Conservation (phyloP, 2,329 filamentous ascomycete genomes). For the Mycogone perniciosa region DNA sequence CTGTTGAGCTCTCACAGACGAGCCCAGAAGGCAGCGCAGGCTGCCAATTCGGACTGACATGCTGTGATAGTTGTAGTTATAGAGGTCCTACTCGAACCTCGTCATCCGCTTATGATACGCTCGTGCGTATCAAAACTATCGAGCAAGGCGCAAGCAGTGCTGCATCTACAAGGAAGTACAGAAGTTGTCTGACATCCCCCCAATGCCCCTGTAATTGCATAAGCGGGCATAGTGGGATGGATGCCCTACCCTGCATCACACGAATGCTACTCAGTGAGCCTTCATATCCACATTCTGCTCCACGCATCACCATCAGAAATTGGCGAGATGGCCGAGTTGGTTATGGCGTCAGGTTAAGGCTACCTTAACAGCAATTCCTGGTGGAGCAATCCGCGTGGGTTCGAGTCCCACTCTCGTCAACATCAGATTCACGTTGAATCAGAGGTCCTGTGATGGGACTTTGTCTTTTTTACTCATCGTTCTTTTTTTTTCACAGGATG, state of each 20-base stretch:
- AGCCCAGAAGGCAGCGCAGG: constrained; percentile 23
- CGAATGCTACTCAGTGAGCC: not conserved
- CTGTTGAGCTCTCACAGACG: constrained; percentile 20
- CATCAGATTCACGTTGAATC: not conserved
- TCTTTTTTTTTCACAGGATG: not conserved
- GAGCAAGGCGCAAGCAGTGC: not conserved
- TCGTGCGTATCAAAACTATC: not conserved
- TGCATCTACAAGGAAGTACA: not conserved
- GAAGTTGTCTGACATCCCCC: constrained; percentile 7
- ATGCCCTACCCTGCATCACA: not conserved
- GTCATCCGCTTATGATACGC: not conserved
- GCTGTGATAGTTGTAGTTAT: constrained; percentile 6
- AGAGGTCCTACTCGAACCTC: not conserved
- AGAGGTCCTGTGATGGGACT: not conserved
- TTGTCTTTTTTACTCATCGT: not conserved
- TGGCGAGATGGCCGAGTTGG: constrained; percentile 12
- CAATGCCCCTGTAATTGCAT: constrained; percentile 13
- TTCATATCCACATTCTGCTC: constrained; percentile 1
- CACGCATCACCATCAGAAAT: not conserved
- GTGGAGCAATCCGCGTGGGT: constrained; percentile 15
- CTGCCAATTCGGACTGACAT: constrained; percentile 22
- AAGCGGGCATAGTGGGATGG: constrained; percentile 2
- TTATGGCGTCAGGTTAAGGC: constrained; percentile 14
- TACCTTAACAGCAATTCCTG: constrained; percentile 15
- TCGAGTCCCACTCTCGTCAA: constrained; percentile 16